Conservation (phyloP, 306 rosid species). For the Dryas drummondii region DNA sequence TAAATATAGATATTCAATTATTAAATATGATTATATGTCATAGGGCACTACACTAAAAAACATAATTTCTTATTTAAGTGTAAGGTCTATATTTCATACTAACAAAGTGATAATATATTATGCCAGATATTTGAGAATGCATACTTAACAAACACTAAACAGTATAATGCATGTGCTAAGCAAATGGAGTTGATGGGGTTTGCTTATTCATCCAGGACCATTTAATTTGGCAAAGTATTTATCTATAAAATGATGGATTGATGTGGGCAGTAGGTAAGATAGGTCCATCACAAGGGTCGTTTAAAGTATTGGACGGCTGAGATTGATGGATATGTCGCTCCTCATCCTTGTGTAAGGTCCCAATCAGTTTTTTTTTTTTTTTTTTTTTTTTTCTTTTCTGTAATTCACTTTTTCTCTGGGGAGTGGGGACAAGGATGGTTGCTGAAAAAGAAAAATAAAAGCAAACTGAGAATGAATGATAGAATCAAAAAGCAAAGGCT, state of each 20-base stretch:
- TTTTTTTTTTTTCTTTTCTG: neutral
- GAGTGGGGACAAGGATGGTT: slow-evolving; percentile 41
- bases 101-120: too few species aligned
- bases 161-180: slow-evolving; percentile 54
- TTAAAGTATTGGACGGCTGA: slow-evolving; percentile 35
- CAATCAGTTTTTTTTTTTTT: slow-evolving; percentile 31
- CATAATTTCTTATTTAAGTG: too few species aligned
- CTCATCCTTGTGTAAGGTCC: slow-evolving; percentile 38
- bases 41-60: too few species aligned
- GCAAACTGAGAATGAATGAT: slow-evolving; percentile 26
- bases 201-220: slow-evolving; percentile 38
- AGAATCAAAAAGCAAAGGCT: slow-evolving; percentile 31
- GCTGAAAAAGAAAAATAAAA: slow-evolving; percentile 20
- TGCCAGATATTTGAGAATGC: too few species aligned
- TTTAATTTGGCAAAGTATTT: slow-evolving; percentile 33
- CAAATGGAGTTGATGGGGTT: slow-evolving; percentile 24
- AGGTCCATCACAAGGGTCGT: slow-evolving; percentile 45
- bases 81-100: too few species aligned
- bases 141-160: neutral
- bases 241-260: slow-evolving; percentile 24
- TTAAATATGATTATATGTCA: too few species aligned
- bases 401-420: slow-evolving; percentile 18
- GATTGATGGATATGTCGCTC: slow-evolving; percentile 28
- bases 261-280: slow-evolving; percentile 39
- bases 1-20: too few species aligned